Percentiles rank a stretch among this genome's conserved stretches.
Evolutionary conservation across 495 filamentous ascomycete genomes (phyloP).

Genomic region (Astrothelium subdiscretum): DNA sequence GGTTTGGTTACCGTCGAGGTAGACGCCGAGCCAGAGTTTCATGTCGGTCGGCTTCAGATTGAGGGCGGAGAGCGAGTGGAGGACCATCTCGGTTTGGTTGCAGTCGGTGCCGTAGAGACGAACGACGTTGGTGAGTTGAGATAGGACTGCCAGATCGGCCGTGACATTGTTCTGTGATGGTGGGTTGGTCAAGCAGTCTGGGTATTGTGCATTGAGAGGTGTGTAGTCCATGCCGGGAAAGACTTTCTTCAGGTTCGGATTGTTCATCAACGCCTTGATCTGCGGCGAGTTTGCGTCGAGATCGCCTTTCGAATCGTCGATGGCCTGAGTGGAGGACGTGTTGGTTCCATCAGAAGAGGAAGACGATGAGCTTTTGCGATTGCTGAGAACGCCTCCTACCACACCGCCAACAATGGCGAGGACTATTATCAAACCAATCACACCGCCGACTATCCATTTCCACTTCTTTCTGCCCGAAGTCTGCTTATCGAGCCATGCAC

Average conservation of each 20-base stretch:
- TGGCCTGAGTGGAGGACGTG: slow-evolving; percentile 9
- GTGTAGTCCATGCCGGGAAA: slow-evolving; percentile 98
- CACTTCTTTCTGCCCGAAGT: slow-evolving; percentile 54
- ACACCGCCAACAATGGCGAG: slow-evolving; percentile 64
- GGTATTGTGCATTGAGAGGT: slow-evolving; percentile 80
- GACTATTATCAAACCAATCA: slow-evolving; percentile 51
- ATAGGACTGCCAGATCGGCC: slow-evolving; percentile 79
- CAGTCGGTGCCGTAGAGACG: slow-evolving; percentile 95
- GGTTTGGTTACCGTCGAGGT: slow-evolving; percentile 74
- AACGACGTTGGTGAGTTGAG: slow-evolving; percentile 79
- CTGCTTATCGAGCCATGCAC: slow-evolving; percentile 46
- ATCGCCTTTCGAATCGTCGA: slow-evolving; percentile 45
- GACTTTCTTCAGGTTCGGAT: slow-evolving; percentile 72
- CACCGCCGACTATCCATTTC: slow-evolving; percentile 53
- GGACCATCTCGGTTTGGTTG: slow-evolving; percentile 92
- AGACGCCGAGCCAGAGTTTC: slow-evolving; percentile 93
- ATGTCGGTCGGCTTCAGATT: slow-evolving; percentile 50
- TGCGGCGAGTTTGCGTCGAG: slow-evolving; percentile 62
- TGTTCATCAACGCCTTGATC: slow-evolving; percentile 73
- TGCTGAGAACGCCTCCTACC: slow-evolving; percentile 51
- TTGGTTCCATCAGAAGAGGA: slow-evolving; percentile 5
- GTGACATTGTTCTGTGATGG: slow-evolving; percentile 92
- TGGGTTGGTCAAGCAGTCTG: slow-evolving; percentile 64
- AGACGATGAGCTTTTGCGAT: slow-evolving; percentile 5
- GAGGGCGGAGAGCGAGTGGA: slow-evolving; percentile 68